These are phyloP conservation scores for Daedaleopsis nitida DNA, from an alignment of 768 basidiomycete species.

Conservation along the genomic window DNA sequence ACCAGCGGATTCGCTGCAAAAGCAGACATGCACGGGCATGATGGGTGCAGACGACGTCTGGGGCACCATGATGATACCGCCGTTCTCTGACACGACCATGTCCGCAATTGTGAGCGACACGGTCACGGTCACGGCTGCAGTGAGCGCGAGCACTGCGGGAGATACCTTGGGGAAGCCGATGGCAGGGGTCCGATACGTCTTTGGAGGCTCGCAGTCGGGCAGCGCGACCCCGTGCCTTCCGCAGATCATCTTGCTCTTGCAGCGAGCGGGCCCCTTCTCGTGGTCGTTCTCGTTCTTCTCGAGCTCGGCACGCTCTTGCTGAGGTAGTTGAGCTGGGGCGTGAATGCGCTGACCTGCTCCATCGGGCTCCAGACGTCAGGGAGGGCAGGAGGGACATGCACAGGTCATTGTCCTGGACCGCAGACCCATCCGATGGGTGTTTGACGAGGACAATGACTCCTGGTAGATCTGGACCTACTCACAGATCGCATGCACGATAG, in stretches of 20 bases:
- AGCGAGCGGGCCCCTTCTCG: slow-evolving; percentile 88
- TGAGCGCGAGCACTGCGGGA: slow-evolving; percentile 66
- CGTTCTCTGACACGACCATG: slow-evolving; percentile 92
- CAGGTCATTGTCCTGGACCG: slow-evolving; percentile 88
- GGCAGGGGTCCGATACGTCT: slow-evolving; percentile 89
- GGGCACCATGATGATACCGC: slow-evolving; percentile 55
- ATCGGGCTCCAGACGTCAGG: slow-evolving; percentile 65
- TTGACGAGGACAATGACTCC: slow-evolving; percentile 88
- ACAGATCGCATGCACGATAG: slow-evolving; percentile 92
- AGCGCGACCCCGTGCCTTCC: slow-evolving; percentile 77
- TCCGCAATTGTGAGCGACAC: slow-evolving; percentile 83
- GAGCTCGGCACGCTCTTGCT: slow-evolving; percentile 87
- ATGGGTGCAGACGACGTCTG: slow-evolving; percentile 44
- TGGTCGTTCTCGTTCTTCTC: slow-evolving; percentile 89
- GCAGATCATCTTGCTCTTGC: slow-evolving; percentile 83
- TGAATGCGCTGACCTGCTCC: slow-evolving; percentile 79
- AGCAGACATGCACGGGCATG: too few relatives aligned
- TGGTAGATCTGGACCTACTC: slow-evolving; percentile 93
- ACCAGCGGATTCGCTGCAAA: too few relatives aligned
- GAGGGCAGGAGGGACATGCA: slow-evolving; percentile 86
- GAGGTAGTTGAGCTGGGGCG: slow-evolving; percentile 87
- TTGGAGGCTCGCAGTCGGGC: slow-evolving; percentile 90
- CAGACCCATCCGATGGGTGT: slow-evolving; percentile 78
- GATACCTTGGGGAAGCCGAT: slow-evolving; percentile 83
- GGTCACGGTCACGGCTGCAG: slow-evolving; percentile 65